These are phyloP conservation scores for Carex littledalei DNA, from an alignment of 176 grass and related monocot species.

Conservation along the genomic window DNA sequence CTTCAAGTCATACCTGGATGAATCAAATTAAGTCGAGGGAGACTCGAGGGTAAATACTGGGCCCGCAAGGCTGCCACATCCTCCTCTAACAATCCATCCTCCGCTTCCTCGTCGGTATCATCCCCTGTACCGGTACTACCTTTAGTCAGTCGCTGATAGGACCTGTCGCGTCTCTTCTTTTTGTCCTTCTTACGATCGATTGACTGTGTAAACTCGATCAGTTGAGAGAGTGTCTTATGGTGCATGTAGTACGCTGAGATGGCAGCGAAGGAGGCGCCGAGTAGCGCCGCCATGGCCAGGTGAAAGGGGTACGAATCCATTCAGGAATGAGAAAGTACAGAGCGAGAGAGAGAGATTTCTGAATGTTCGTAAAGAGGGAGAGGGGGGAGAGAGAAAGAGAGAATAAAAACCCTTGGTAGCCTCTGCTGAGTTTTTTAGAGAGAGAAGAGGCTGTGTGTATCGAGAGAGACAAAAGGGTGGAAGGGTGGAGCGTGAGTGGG, in stretches of 20 bases:
- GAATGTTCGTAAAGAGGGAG: not conserved
- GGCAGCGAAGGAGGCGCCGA: constrained; percentile 84
- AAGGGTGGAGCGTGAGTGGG: not conserved
- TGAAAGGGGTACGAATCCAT: constrained; percentile 80
- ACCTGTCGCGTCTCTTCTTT: constrained; percentile 17
- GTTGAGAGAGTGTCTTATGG: constrained; percentile 62
- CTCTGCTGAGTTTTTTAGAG: too few species aligned
- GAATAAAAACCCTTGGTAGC: too few species aligned
- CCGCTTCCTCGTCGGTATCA: constrained; percentile 3
- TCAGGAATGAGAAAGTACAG: not conserved
- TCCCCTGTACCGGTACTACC: constrained; percentile 18
- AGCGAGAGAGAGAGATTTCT: not conserved
- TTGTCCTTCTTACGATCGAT: constrained; percentile 40
- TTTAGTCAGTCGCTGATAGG: constrained; percentile 10
- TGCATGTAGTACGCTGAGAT: constrained; percentile 94
- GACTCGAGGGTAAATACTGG: constrained; percentile 53
- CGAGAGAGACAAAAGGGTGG: not conserved
- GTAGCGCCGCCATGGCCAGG: constrained; percentile 70
- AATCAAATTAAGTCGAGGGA: constrained; percentile 67
- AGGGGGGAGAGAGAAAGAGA: not conserved
- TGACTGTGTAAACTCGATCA: constrained; percentile 70
- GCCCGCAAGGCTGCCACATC: constrained; percentile 10
- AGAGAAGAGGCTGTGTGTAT: not conserved
- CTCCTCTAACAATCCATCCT: not conserved
- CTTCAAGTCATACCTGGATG: constrained; percentile 33